phyloP scores from a whole-genome alignment of 805 yeast species.

The Pichia membranifaciens region DNA sequence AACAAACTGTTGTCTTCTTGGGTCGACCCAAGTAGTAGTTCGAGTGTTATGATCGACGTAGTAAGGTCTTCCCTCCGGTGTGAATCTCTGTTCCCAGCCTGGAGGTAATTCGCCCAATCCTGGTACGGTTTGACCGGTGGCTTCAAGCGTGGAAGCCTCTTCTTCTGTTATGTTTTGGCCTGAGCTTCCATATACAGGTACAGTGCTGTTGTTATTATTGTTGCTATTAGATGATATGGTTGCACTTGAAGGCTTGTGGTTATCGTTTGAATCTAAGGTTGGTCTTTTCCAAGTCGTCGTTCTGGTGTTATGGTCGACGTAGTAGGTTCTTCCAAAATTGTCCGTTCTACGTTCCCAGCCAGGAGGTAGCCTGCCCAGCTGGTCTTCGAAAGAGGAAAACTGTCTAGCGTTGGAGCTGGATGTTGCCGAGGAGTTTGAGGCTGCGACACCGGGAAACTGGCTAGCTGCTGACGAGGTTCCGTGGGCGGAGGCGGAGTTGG shows the following conservation, averaged over 20 bases:
- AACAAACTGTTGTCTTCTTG: constrained; percentile 96
- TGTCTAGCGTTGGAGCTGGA: constrained; percentile 40
- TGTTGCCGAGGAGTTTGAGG: constrained; percentile 11
- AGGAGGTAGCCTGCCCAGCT: constrained; percentile 90
- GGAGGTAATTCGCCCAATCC: constrained; percentile 96
- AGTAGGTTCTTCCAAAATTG: constrained; percentile 93
- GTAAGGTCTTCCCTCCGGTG: constrained; percentile 97
- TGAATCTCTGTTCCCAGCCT: constrained; percentile 98
- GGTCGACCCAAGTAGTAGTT: constrained; percentile 99
- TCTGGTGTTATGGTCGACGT: constrained; percentile 95
- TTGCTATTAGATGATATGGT: constrained; percentile 18
- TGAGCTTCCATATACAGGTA: constrained; percentile 36
- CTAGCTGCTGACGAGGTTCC: constrained; percentile 10
- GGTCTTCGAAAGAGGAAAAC: constrained; percentile 93
- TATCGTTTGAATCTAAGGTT: constrained; percentile 68
- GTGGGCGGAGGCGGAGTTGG: constrained; percentile 8
- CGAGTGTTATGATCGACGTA: constrained; percentile 99
- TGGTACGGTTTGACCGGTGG: constrained; percentile 84
- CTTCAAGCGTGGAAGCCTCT: constrained; percentile 47
- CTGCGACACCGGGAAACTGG: constrained; percentile 26
- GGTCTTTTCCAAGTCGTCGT: constrained; percentile 99
- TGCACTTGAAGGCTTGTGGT: not conserved
- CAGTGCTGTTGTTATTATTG: constrained; percentile 28
- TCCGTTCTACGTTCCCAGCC: constrained; percentile 99
- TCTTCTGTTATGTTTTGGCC: constrained; percentile 24